A percentile compares a stretch with the other conserved stretches of the same genome.
These are phyloP conservation scores for Fistulifera pelliculosa DNA, from an alignment of 108 stramenopile genomes.

Conservation along the genomic window DNA sequence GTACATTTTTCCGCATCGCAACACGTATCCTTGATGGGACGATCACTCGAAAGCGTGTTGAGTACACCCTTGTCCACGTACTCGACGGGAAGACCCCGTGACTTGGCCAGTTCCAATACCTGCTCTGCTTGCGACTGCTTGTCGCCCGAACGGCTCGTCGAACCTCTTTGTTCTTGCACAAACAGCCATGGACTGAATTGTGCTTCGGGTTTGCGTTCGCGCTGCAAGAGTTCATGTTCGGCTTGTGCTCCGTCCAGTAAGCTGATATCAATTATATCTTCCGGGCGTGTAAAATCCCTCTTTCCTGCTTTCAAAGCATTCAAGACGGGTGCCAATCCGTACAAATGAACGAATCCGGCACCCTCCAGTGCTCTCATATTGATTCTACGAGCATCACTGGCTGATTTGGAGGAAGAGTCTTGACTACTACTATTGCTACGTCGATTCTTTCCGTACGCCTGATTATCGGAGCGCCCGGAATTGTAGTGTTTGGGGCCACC, in stretches of 20 bases:
- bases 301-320: constrained; percentile 63
- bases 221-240: constrained; percentile 7
- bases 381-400: constrained; percentile 29
- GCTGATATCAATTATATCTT: constrained; percentile 27
- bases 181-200: constrained; percentile 64
- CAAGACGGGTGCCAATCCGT: constrained; percentile 70
- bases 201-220: constrained; percentile 55
- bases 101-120: constrained; percentile 46
- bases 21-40: constrained; percentile 81
- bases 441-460: not conserved
- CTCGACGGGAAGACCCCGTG: constrained; percentile 41
- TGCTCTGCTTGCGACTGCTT: constrained; percentile 45
- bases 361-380: constrained; percentile 64
- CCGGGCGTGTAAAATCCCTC: constrained; percentile 41
- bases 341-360: constrained; percentile 76
- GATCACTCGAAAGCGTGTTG: constrained; percentile 74
- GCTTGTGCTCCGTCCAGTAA: constrained; percentile 13
- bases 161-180: constrained; percentile 49
- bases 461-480: no score
- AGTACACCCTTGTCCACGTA: constrained; percentile 78
- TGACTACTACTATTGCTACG: not conserved
- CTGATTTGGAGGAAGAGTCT: not conserved
- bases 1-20: constrained; percentile 63
- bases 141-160: constrained; percentile 25
- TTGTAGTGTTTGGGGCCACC: no score